Evolutionary conservation across 768 basidiomycete species (phyloP).

Genomic region (Boletus reticuloceps): DNA sequence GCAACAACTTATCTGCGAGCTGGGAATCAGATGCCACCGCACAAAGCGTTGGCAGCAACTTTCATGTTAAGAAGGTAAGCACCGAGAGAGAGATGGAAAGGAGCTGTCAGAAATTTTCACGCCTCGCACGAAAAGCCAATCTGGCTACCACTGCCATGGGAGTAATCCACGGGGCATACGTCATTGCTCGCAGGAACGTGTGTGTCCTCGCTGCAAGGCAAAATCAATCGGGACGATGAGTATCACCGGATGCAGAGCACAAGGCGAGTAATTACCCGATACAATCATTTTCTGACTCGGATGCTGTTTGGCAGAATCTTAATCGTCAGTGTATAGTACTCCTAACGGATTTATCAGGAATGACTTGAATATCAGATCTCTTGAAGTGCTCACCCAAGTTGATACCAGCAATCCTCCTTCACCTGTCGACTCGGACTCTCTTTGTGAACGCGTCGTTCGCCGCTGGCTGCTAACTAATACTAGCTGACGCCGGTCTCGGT

Average conservation of each 20-base stretch:
- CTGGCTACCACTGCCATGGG: not conserved
- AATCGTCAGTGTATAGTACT: too few species aligned
- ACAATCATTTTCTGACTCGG: too few species aligned
- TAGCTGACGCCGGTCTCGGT: not conserved
- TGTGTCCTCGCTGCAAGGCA: not conserved
- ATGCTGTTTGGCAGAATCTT: too few species aligned
- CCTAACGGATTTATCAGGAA: too few species aligned
- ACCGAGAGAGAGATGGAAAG: not conserved
- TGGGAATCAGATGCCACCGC: not conserved
- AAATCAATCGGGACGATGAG: not conserved
- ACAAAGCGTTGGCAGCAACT: not conserved
- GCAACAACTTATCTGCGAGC: not conserved
- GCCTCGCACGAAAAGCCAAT: constrained; percentile 1
- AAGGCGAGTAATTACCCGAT: not conserved
- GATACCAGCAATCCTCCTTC: not conserved
- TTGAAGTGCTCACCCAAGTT: too few species aligned
- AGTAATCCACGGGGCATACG: not conserved
- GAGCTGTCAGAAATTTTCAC: not conserved
- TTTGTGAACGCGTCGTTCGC: not conserved
- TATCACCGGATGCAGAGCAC: not conserved
- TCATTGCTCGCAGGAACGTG: not conserved
- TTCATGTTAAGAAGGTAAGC: constrained; percentile 2
- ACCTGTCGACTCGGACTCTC: not conserved
- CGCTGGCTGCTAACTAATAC: too few species aligned
- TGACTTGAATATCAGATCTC: too few species aligned